These are phyloP conservation scores for Rubia peregrina DNA, from an alignment of 305 asterid species.

Conservation along the genomic window DNA sequence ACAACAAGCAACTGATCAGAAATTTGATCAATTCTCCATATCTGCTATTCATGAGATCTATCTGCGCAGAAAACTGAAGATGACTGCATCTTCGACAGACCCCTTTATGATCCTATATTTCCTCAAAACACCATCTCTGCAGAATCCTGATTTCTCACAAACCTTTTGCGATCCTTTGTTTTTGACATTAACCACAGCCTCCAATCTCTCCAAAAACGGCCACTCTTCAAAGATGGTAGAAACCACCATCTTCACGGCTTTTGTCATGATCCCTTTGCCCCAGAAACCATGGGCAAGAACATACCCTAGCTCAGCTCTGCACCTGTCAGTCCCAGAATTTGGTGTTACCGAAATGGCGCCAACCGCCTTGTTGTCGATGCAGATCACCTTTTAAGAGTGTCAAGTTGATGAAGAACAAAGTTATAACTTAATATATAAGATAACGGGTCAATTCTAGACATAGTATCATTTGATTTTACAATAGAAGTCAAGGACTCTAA, in stretches of 20 bases:
- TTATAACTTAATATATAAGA: no score
- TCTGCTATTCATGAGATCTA: neutral
- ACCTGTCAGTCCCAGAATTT: conserved; percentile 19
- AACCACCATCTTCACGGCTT: conserved; percentile 38
- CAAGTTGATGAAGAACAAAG: no score
- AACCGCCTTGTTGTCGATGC: conserved; percentile 22
- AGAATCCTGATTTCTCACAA: conserved; percentile 44
- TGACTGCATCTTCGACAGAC: conserved; percentile 22
- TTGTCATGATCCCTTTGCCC: conserved; percentile 50
- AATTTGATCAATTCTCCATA: neutral
- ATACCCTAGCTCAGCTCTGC: conserved; percentile 53
- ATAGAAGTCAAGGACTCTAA: no score
- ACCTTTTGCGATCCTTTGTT: conserved; percentile 52
- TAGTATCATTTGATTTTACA: no score
- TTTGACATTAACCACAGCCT: conserved; percentile 35
- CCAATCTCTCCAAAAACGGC: conserved; percentile 40
- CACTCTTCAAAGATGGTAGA: conserved; percentile 37
- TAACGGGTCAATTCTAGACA: no score
- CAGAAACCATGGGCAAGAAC: conserved; percentile 35
- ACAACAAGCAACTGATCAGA: neutral
- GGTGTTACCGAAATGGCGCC: conserved; percentile 43
- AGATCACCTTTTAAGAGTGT: conserved; percentile 21
- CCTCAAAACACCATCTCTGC: conserved; percentile 40
- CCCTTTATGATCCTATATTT: conserved; percentile 29
- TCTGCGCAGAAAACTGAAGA: conserved; percentile 33